These are phyloP conservation scores for Vitis rupestris DNA, from an alignment of 164 flowering plant species.

Conservation along the genomic window DNA sequence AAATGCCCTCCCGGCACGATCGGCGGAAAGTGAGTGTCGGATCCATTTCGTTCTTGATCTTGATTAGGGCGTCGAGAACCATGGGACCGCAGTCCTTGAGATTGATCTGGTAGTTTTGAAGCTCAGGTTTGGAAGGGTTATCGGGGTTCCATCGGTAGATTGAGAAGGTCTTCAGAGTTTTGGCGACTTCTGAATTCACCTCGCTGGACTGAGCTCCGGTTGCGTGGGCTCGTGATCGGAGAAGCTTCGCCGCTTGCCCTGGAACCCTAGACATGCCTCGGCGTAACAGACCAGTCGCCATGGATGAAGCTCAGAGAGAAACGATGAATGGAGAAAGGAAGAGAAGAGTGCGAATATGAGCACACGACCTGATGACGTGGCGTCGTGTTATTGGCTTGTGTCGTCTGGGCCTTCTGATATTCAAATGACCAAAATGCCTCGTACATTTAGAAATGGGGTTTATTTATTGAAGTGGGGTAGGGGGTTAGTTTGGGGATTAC, in stretches of 20 bases:
- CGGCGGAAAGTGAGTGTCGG: slow-evolving; percentile 89
- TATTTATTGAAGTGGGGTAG: too few relatives aligned
- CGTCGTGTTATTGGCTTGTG: too few relatives aligned
- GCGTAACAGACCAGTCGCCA: slow-evolving; percentile 53
- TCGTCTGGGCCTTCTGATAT: too few relatives aligned
- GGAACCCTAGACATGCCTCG: slow-evolving; percentile 31
- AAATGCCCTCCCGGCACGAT: slow-evolving; percentile 96
- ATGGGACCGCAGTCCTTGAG: slow-evolving; percentile 94
- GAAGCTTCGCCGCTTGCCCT: slow-evolving; percentile 23
- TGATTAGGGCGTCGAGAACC: slow-evolving; percentile 96
- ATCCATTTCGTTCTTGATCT: slow-evolving; percentile 96
- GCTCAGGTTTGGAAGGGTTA: slow-evolving; percentile 69
- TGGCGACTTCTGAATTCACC: slow-evolving; percentile 18
- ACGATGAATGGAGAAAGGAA: slow-evolving; percentile 4
- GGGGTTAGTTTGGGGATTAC: slow-evolving; percentile 6
- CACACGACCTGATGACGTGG: too few relatives aligned
- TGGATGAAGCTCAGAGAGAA: slow-evolving; percentile 15
- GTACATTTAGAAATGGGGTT: too few relatives aligned
- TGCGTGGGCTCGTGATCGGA: slow-evolving; percentile 34
- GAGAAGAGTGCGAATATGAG: too few relatives aligned
- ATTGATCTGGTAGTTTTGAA: slow-evolving; percentile 69
- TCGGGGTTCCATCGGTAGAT: slow-evolving; percentile 99
- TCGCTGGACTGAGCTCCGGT: slow-evolving; percentile 45
- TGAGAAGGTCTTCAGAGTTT: slow-evolving; percentile 68
- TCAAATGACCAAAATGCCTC: slow-evolving; percentile 5